Evolutionary conservation across 1,284 basidiomycete species (phyloP), one percentile per base, ranked within the genome.

Genomic region (Cryptococcus wingfieldii): DNA sequence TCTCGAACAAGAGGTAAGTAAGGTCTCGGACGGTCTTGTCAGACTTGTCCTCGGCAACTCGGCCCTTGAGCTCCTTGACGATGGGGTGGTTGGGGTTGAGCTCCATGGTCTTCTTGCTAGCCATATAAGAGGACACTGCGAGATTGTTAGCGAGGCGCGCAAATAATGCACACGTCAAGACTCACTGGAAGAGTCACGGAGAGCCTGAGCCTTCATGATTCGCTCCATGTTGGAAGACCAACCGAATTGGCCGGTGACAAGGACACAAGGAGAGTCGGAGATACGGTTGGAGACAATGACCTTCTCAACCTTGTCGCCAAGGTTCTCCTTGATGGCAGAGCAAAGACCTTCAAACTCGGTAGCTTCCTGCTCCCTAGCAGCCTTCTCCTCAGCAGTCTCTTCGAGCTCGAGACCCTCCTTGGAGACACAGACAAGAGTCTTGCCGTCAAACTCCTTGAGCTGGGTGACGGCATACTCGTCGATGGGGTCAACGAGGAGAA

Each of bases 151-250:
- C 48, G 34, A 38, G 28, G 12, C 34, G 42, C 8, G 43, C 18
- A 18, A 41, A 12, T 13, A 44, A 23, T 1, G 45, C 3, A 48
- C 2, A 37, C 41, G 34, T 2, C 4, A 41, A 38, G 10, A 56
- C 51, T 54, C 43, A 60, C 52, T 97, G 61, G 90, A 94, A 25
- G 94, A 93, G 78, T 98, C 95, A 69, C 95, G 90, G 59, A 98
- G 88, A 47, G 95, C 95, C 80, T 98, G 96, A 16, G 95, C 94
- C 82, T 97, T 97, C 96, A 98, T 98, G 83, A 98, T 97, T 78
- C 95, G 89, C 80, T 97, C 91, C 94, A 98, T 97, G 85, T 98
- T 98, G 64, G 94, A 93, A 47, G 93, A 97, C 96, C 96, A 98
- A 61, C 95, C 94, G 78, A 97, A 98, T 78, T 97, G 93, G 63